Conservation (phyloP, 2,329 filamentous ascomycete species). For the Drechslerella dactyloides region DNA sequence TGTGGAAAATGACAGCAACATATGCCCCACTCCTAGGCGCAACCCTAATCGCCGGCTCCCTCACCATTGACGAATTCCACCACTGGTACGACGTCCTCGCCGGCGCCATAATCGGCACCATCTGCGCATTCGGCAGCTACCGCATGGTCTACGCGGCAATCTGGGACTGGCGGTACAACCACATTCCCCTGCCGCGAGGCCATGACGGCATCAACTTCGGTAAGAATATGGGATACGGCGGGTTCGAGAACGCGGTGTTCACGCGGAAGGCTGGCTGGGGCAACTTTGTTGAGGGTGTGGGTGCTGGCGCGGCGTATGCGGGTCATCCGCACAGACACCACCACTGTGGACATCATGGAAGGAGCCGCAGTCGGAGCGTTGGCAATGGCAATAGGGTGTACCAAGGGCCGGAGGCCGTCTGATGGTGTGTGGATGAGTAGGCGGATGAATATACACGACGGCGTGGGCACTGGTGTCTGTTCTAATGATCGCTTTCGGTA, state of each 20-base stretch:
- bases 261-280: slow-evolving; percentile 70
- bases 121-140: slow-evolving; percentile 70
- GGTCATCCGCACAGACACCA: slow-evolving; percentile 9
- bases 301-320: neutral
- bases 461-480: too few relatives aligned
- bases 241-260: slow-evolving; percentile 65
- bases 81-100: slow-evolving; percentile 77
- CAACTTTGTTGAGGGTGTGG: slow-evolving; percentile 29
- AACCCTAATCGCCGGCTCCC: slow-evolving; percentile 70
- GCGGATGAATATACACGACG: too few relatives aligned
- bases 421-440: neutral
- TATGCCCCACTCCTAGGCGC: slow-evolving; percentile 73
- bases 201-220: slow-evolving; percentile 62
- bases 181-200: slow-evolving; percentile 68
- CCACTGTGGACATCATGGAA: slow-evolving; percentile 16
- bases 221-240: slow-evolving; percentile 61
- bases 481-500: too few relatives aligned
- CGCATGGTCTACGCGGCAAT: slow-evolving; percentile 72
- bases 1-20: slow-evolving; percentile 73
- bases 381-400: slow-evolving; percentile 16
- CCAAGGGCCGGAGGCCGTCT: slow-evolving; percentile 3
- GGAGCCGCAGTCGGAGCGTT: slow-evolving; percentile 29
- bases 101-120: slow-evolving; percentile 69
- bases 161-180: slow-evolving; percentile 73
- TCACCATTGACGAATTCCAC: slow-evolving; percentile 76